Conservation (phyloP, 805 yeast species). For the Starmera quercuum region DNA sequence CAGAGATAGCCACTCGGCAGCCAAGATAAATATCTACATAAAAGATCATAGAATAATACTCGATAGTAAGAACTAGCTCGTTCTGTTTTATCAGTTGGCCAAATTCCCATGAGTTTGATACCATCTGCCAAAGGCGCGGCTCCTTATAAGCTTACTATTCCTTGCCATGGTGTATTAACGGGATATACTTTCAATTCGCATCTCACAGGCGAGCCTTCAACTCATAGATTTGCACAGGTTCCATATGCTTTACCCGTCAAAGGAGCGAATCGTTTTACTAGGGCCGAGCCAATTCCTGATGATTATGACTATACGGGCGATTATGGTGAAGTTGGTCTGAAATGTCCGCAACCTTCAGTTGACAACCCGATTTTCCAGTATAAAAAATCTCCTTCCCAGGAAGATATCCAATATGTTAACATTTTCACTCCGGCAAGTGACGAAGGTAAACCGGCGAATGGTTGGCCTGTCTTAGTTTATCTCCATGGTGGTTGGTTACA, state of each 20-base stretch:
- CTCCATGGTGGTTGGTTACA: slow-evolving; percentile 39
- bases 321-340: slow-evolving; percentile 25
- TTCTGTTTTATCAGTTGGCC: too few relatives aligned
- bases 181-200: too few relatives aligned
- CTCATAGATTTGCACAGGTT: slow-evolving; percentile 22
- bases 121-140: too few relatives aligned
- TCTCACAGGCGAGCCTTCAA: slow-evolving; percentile 14
- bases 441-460: slow-evolving; percentile 24
- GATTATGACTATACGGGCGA: slow-evolving; percentile 31
- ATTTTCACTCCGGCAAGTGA: slow-evolving; percentile 35
- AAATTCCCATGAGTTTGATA: too few relatives aligned
- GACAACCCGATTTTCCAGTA: slow-evolving; percentile 20
- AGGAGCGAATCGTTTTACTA: slow-evolving; percentile 26
- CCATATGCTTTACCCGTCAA: slow-evolving; percentile 28
- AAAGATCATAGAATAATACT: too few relatives aligned
- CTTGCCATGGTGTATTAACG: too few relatives aligned
- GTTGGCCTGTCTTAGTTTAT: slow-evolving; percentile 35
- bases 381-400: slow-evolving; percentile 14
- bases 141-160: too few relatives aligned
- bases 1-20: too few relatives aligned
- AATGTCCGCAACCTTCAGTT: slow-evolving; percentile 31
- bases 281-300: slow-evolving; percentile 25
- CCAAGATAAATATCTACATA: too few relatives aligned
- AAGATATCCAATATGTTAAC: slow-evolving; percentile 27
- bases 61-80: too few relatives aligned